These are phyloP conservation scores for Xylaria sp. DNA, from an alignment of 2,329 filamentous ascomycete species.

Conservation along the genomic window DNA sequence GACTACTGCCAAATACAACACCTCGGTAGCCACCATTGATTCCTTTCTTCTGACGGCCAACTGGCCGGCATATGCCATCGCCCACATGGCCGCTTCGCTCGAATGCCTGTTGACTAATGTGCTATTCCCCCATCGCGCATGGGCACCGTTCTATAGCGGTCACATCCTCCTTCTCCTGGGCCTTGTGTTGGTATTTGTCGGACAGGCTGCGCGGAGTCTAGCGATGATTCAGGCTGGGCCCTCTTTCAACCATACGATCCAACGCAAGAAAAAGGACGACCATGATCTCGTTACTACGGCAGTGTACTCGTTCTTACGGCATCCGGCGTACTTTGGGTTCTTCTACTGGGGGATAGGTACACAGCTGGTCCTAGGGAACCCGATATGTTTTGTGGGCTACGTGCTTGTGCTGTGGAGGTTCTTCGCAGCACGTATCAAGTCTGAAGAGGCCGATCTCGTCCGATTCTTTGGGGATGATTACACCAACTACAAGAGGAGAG, in stretches of 20 bases:
- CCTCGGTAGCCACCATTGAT: conserved; percentile 73
- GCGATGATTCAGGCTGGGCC: conserved; percentile 91
- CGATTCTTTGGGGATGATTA: conserved; percentile 90
- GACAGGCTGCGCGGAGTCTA: conserved; percentile 79
- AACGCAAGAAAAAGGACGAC: conserved; percentile 72
- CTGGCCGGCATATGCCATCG: conserved; percentile 84
- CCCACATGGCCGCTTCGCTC: conserved; percentile 77
- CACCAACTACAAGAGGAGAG: conserved; percentile 74
- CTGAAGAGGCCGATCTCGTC: conserved; percentile 82
- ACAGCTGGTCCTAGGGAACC: conserved; percentile 88
- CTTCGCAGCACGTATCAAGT: conserved; percentile 77
- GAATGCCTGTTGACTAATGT: conserved; percentile 75
- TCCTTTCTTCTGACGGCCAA: conserved; percentile 89
- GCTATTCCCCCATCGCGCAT: conserved; percentile 63
- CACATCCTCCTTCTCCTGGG: conserved; percentile 65
- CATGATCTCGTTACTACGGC: conserved; percentile 87
- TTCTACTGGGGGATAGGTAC: conserved; percentile 99
- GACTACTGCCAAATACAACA: conserved; percentile 87
- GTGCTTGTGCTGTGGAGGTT: conserved; percentile 83
- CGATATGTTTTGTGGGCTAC: conserved; percentile 80
- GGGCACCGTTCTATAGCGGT: conserved; percentile 59
- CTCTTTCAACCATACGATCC: conserved; percentile 92
- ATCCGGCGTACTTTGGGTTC: conserved; percentile 97
- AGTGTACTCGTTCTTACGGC: conserved; percentile 79
- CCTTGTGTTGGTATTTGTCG: conserved; percentile 70